phyloP scores from a whole-genome alignment of 2,329 filamentous ascomycete species.

The Huntiella moniliformis region DNA sequence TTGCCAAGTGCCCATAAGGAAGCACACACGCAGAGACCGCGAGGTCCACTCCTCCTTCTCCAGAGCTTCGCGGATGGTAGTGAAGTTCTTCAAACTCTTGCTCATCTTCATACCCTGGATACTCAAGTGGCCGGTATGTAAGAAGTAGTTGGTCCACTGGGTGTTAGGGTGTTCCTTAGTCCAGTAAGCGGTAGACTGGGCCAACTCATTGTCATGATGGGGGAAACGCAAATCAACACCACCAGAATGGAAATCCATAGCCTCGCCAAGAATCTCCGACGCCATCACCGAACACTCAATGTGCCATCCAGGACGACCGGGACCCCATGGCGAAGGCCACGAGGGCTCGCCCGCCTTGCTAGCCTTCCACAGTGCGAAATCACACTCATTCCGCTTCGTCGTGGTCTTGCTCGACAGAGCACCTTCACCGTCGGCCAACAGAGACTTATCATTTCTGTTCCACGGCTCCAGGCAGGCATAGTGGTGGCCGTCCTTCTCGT shows the following conservation, averaged over 20 bases:
- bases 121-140: constrained; percentile 78
- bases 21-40: constrained; percentile 64
- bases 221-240: constrained; percentile 84
- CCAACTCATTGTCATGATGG: constrained; percentile 75
- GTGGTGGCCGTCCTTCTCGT: constrained; percentile 65
- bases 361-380: constrained; percentile 89
- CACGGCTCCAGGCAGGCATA: constrained; percentile 77
- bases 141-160: constrained; percentile 89
- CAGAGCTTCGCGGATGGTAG: constrained; percentile 74
- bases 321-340: constrained; percentile 77
- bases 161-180: constrained; percentile 10
- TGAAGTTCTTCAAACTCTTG: constrained; percentile 90
- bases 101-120: constrained; percentile 92
- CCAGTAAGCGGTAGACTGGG: constrained; percentile 74
- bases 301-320: constrained; percentile 83
- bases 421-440: constrained; percentile 80
- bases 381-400: constrained; percentile 56
- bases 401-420: constrained; percentile 45
- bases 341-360: constrained; percentile 81
- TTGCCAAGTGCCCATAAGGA: constrained; percentile 75
- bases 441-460: constrained; percentile 62
- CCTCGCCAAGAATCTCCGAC: constrained; percentile 62
- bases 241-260: constrained; percentile 85
- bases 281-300: constrained; percentile 97
- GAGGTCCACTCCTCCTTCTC: constrained; percentile 48